A percentile compares a stretch with the other conserved stretches of the same genome.
phyloP scores from a whole-genome alignment of 2,329 filamentous ascomycete species.

The Elsinoe ampelina region DNA sequence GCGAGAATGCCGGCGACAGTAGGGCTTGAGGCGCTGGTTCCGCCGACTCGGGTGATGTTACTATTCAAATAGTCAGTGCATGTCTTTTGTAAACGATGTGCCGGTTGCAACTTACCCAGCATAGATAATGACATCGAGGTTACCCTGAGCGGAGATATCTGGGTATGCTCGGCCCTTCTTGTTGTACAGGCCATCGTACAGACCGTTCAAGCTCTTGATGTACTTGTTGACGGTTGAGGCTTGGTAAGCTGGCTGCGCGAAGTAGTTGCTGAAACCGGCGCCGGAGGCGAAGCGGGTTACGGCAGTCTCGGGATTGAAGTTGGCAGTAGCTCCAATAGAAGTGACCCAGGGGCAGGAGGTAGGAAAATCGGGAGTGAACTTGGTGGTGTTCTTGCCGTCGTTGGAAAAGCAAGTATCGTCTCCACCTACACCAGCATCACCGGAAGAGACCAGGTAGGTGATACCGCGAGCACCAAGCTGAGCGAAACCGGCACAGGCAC shows the following conservation, averaged over 20 bases:
- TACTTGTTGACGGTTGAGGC: slow-evolving; percentile 33
- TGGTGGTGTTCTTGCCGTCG: slow-evolving; percentile 30
- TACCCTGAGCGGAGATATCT: slow-evolving; percentile 45
- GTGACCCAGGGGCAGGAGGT: slow-evolving; percentile 41
- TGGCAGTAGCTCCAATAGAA: slow-evolving; percentile 36
- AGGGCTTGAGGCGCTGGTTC: slow-evolving; percentile 48
- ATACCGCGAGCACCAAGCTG: slow-evolving; percentile 60
- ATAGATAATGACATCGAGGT: slow-evolving; percentile 31
- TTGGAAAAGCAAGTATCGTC: slow-evolving; percentile 39
- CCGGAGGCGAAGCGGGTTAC: slow-evolving; percentile 43
- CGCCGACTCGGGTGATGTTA: slow-evolving; percentile 32
- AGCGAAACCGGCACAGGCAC: slow-evolving; percentile 55
- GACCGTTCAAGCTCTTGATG: slow-evolving; percentile 31
- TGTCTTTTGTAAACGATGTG: not conserved
- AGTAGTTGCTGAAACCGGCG: slow-evolving; percentile 39
- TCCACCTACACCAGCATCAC: slow-evolving; percentile 50
- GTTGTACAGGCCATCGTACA: slow-evolving; percentile 39
- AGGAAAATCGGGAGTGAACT: slow-evolving; percentile 39
- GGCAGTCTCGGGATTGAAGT: slow-evolving; percentile 36
- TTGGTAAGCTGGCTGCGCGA: slow-evolving; percentile 37
- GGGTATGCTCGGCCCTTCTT: slow-evolving; percentile 37
- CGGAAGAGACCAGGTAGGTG: slow-evolving; percentile 53
- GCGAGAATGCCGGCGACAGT: slow-evolving; percentile 48
- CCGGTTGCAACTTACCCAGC: not conserved
- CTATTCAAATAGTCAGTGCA: slow-evolving; percentile 22